Evolutionary conservation across 345 rosid species (phyloP).

Genomic region (Passiflora organensis): DNA sequence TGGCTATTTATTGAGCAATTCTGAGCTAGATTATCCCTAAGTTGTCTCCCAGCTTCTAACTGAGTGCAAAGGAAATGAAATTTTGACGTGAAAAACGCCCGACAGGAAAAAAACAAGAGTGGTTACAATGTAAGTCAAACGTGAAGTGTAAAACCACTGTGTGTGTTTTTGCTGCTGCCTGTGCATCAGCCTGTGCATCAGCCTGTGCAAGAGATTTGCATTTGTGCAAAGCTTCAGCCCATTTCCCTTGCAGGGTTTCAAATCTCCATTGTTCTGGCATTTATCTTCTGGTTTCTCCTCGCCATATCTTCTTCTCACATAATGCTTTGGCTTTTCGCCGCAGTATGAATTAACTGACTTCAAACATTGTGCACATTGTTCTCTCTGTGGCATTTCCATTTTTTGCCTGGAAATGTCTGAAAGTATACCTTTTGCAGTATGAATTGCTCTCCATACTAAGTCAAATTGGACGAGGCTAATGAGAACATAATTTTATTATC

Average conservation of each 20-base stretch:
- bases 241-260: constrained; percentile 27
- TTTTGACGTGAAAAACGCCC: too few relatives aligned
- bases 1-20: too few relatives aligned
- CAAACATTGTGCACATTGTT: constrained; percentile 5
- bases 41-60: too few relatives aligned
- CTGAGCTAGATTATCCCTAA: too few relatives aligned
- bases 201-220: constrained; percentile 28
- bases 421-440: neutral
- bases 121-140: too few relatives aligned
- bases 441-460: neutral
- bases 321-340: constrained; percentile 40
- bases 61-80: too few relatives aligned
- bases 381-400: constrained; percentile 1
- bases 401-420: constrained; percentile 7
- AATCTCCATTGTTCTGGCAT: constrained; percentile 31
- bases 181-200: constrained; percentile 30
- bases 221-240: constrained; percentile 17
- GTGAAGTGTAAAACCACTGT: too few relatives aligned
- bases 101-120: too few relatives aligned
- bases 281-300: constrained; percentile 32
- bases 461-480: neutral
- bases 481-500: neutral
- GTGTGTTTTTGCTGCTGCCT: constrained; percentile 31
- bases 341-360: constrained; percentile 11
- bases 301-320: constrained; percentile 36